Base-by-base conservation (phyloP, 495 filamentous ascomycete genomes). In the Xylaria flabelliformis region DNA sequence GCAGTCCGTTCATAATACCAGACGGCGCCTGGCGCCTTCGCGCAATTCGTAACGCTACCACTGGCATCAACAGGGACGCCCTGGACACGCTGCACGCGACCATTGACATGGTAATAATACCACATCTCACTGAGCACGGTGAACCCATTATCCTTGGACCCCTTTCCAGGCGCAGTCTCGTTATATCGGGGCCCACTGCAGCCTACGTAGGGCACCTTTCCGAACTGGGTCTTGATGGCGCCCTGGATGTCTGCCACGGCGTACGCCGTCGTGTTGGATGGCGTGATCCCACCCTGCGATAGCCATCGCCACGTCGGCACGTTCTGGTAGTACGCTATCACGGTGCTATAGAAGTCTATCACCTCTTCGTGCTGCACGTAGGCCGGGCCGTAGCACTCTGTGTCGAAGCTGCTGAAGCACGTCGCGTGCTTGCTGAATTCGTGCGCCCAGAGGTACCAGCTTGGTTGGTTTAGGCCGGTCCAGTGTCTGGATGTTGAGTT, bases 391-490 rank as follows among this genome's bases (percentile, higher is more conserved):
- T 86, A 88, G 79, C 86, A 88, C 29, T 82, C 77, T 4, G 77
- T 72, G 70, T 86, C 84, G 72, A 87, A 87, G 62, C 82, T 86
- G 53, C 82, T 84, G 77, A 78, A 87, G 82, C 86, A 88, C 15
- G 85, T 88, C 8, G 81, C 86, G 75, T 88, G 86, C 79, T 88
- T 88, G 77, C 78, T 81, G 76, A 87, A 88, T 70, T 88, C 86
- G 77, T 88, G 85, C 51, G 75, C 85, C 86, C 86, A 88, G 76
- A 88, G 80, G 32, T 82, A 81, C 34, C 74, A 65, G 77, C 82
- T 88, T 3, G 83, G 82, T 17, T 77, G 71, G 72, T 74, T 78
- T 70, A 82, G 82, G 62, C 75, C 78, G 62, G 85, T 82, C 85
- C 84, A 87, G 79, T 79, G 84, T 61, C 75, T 78, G 68, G 21